phyloP scores from a whole-genome alignment of 495 filamentous ascomycete species.

The Penicillium longicatenatum region DNA sequence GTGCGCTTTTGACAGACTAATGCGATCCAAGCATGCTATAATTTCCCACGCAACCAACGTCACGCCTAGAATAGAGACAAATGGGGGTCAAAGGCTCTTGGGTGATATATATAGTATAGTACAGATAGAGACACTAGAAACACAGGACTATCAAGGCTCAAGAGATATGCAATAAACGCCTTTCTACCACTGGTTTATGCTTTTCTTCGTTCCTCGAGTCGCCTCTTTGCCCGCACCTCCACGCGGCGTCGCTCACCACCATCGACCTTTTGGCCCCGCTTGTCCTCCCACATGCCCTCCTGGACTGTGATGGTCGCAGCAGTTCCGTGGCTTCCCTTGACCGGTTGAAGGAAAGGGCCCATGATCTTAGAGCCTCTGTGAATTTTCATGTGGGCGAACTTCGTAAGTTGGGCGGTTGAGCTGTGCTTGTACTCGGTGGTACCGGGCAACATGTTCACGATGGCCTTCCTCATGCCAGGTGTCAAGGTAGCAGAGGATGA shows the following conservation, averaged over 20 bases:
- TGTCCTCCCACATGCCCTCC: slow-evolving; percentile 88
- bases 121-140: slow-evolving; percentile 14
- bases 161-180: slow-evolving; percentile 27
- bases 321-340: slow-evolving; percentile 62
- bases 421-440: slow-evolving; percentile 44
- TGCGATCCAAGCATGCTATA: background rate
- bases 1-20: background rate
- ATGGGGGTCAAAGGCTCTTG: background rate
- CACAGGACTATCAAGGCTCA: slow-evolving; percentile 15
- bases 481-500: slow-evolving; percentile 47
- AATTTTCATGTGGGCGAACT: slow-evolving; percentile 66
- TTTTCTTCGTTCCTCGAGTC: slow-evolving; percentile 50
- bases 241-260: slow-evolving; percentile 90
- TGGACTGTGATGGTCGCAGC: slow-evolving; percentile 66
- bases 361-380: slow-evolving; percentile 62
- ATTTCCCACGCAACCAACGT: background rate
- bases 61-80: background rate
- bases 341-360: slow-evolving; percentile 67
- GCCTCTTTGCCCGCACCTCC: slow-evolving; percentile 75
- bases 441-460: slow-evolving; percentile 73
- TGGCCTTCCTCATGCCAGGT: slow-evolving; percentile 56
- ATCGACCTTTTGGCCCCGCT: slow-evolving; percentile 86
- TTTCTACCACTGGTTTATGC: slow-evolving; percentile 21
- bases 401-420: slow-evolving; percentile 40
- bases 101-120: slow-evolving; percentile 27